phyloP scores from a whole-genome alignment of 2,329 filamentous ascomycete species.

The Aspergillus novoparasiticus region DNA sequence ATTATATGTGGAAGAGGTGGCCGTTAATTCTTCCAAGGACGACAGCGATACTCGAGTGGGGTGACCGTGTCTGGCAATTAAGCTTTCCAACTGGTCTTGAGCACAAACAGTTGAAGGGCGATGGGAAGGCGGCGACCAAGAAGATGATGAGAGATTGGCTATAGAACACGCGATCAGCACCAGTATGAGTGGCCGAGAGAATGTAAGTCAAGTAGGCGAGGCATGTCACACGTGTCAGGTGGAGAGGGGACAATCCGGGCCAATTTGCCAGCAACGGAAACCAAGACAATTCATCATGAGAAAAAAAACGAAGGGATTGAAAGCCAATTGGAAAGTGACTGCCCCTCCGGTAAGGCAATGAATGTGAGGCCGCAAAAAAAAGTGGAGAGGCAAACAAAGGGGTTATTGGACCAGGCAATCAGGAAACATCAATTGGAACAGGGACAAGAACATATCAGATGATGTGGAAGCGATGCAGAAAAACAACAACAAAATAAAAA shows the following conservation, averaged over 20 bases:
- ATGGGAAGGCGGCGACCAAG: slow-evolving; percentile 27
- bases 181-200: slow-evolving; percentile 20
- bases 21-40: slow-evolving; percentile 40
- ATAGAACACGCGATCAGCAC: slow-evolving; percentile 28
- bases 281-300: slow-evolving; percentile 14
- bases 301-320: slow-evolving; percentile 3
- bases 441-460: not conserved
- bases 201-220: slow-evolving; percentile 12
- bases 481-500: not conserved
- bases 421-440: not conserved
- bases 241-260: slow-evolving; percentile 16
- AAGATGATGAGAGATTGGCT: slow-evolving; percentile 26
- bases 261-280: slow-evolving; percentile 6
- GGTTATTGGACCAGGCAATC: not conserved
- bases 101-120: slow-evolving; percentile 28
- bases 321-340: slow-evolving; percentile 2
- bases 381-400: not conserved
- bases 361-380: not conserved
- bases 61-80: slow-evolving; percentile 42
- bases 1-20: slow-evolving; percentile 40
- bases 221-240: slow-evolving; percentile 36
- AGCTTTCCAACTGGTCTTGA: slow-evolving; percentile 39
- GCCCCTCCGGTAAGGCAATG: not conserved
- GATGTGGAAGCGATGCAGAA: not conserved
- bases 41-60: slow-evolving; percentile 42